Conservation (phyloP, 768 basidiomycete genomes). For the Mrakia frigida region DNA sequence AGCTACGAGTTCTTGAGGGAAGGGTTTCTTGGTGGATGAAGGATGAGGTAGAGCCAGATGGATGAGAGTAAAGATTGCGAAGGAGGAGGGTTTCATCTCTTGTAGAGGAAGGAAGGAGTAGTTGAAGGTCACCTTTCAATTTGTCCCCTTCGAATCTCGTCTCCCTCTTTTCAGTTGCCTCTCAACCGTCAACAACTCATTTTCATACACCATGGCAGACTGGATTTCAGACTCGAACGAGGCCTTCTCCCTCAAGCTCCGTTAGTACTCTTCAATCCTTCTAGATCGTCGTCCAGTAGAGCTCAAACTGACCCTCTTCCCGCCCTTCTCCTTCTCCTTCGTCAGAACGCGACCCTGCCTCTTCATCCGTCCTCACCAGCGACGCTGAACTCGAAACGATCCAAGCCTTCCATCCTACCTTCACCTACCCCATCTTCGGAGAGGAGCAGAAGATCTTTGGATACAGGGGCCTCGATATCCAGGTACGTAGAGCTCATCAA, state of each 20-base stretch:
- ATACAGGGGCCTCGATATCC: constrained; percentile 73
- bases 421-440: constrained; percentile 96
- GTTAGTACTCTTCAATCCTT: constrained; percentile 45
- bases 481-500: constrained; percentile 52
- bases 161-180: neutral
- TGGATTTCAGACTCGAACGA: constrained; percentile 80
- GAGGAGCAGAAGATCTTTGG: constrained; percentile 96
- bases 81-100: constrained; percentile 15
- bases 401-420: constrained; percentile 71
- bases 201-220: constrained; percentile 36
- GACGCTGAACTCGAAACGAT: constrained; percentile 8
- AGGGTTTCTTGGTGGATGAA: neutral
- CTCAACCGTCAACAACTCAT: neutral
- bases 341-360: constrained; percentile 26
- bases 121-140: too few relatives aligned
- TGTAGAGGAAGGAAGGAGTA: too few relatives aligned
- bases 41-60: neutral
- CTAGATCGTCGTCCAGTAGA: neutral
- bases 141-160: neutral
- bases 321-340: too few relatives aligned
- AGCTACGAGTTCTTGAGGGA: neutral
- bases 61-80: constrained; percentile 8
- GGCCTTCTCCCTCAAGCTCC: constrained; percentile 66
- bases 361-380: neutral
- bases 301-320: neutral